Percentiles rank a stretch among this genome's conserved stretches.
Evolutionary conservation across 2,329 filamentous ascomycete species (phyloP).

Genomic region (Botryotinia calthae): DNA sequence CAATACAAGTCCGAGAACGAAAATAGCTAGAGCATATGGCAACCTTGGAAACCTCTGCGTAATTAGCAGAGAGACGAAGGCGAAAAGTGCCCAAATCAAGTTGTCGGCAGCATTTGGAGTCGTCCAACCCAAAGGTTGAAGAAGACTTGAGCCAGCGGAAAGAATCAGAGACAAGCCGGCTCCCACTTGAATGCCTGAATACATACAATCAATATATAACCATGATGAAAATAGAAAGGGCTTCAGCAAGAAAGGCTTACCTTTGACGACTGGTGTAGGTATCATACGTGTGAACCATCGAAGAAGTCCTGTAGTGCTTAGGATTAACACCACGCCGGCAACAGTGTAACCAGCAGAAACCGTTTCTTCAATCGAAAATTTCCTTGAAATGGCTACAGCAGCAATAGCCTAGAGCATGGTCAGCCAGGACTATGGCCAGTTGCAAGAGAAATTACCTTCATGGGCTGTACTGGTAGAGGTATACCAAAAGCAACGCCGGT

Average conservation of each 20-base stretch:
- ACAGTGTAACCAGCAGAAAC: conserved; percentile 84
- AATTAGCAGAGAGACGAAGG: conserved; percentile 67
- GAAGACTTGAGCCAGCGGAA: conserved; percentile 67
- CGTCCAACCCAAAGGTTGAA: conserved; percentile 67
- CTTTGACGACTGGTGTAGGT: conserved; percentile 85
- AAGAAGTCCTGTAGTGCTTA: conserved; percentile 78
- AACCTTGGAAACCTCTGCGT: conserved; percentile 64
- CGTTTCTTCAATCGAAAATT: conserved; percentile 65
- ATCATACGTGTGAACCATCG: conserved; percentile 64
- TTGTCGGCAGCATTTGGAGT: conserved; percentile 70
- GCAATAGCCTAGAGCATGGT: conserved; percentile 72
- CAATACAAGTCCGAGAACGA: conserved; percentile 65
- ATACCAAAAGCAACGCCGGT: conserved; percentile 84
- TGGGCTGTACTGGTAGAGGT: conserved; percentile 87
- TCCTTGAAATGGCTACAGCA: conserved; percentile 75
- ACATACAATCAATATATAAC: not conserved
- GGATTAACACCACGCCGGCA: conserved; percentile 66
- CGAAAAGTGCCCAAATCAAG: conserved; percentile 69
- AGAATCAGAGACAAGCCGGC: conserved; percentile 82
- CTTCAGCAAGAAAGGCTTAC: not conserved
- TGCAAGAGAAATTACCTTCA: conserved; percentile 51
- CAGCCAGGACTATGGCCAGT: conserved; percentile 19
- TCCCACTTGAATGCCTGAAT: conserved; percentile 75
- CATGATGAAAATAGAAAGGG: not conserved
- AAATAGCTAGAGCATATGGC: conserved; percentile 76